A percentile compares a stretch with the other conserved stretches of the same genome.
Evolutionary conservation across 257 asterid species (phyloP).

Genomic region (Forsythia suspensa): DNA sequence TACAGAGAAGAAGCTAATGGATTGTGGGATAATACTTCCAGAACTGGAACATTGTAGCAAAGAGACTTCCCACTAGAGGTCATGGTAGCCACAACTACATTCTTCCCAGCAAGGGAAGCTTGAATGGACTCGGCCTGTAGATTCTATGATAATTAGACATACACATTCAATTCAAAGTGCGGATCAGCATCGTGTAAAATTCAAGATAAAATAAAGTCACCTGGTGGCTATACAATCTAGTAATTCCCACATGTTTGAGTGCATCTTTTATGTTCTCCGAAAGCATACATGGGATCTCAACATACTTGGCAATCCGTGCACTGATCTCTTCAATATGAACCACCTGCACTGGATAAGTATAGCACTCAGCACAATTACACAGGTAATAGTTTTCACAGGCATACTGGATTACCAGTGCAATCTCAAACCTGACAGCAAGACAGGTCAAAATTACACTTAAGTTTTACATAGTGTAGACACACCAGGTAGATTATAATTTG

Average conservation of each 20-base stretch:
- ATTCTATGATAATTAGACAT: slow-evolving; percentile 25
- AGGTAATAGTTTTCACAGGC: slow-evolving; percentile 16
- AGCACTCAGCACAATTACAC: slow-evolving; percentile 15
- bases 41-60: slow-evolving; percentile 91
- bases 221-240: slow-evolving; percentile 90
- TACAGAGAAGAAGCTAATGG: slow-evolving; percentile 80
- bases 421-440: background rate
- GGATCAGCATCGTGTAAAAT: slow-evolving; percentile 8
- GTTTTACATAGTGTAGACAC: background rate
- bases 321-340: slow-evolving; percentile 80
- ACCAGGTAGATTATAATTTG: background rate
- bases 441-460: background rate
- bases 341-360: slow-evolving; percentile 50
- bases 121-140: slow-evolving; percentile 74
- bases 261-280: slow-evolving; percentile 67
- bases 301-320: slow-evolving; percentile 65
- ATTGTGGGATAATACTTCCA: slow-evolving; percentile 67
- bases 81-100: slow-evolving; percentile 93
- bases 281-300: slow-evolving; percentile 70
- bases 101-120: slow-evolving; percentile 88
- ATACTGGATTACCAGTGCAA: slow-evolving; percentile 16
- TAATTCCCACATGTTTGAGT: slow-evolving; percentile 60
- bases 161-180: slow-evolving; percentile 2
- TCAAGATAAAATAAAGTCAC: slow-evolving; percentile 33
- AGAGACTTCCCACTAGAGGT: slow-evolving; percentile 99